phyloP scores from a whole-genome alignment of 2,329 filamentous ascomycete genomes.

The Neofusicoccum ribis region DNA sequence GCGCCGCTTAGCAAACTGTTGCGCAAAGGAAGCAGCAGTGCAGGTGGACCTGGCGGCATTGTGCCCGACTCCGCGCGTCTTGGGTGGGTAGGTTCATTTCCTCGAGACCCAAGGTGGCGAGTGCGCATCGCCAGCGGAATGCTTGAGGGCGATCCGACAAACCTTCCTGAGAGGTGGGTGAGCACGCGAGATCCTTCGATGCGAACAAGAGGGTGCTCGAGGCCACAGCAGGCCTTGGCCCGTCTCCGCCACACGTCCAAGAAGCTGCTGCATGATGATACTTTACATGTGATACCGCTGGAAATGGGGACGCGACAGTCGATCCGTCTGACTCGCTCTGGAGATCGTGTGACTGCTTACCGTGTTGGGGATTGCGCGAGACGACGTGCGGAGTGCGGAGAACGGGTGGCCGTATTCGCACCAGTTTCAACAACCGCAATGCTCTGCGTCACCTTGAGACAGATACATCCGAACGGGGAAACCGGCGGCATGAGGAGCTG shows the following conservation, averaged over 20 bases:
- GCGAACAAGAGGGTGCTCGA: no score
- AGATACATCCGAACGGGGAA: no score
- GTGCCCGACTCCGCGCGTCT: background rate
- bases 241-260: background rate
- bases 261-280: background rate
- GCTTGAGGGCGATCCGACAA: background rate
- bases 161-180: background rate
- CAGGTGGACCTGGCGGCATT: background rate
- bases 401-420: background rate
- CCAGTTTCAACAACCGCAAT: background rate
- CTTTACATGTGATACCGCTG: background rate
- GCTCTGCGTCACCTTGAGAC: background rate
- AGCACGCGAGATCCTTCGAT: background rate
- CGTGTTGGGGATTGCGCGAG: background rate
- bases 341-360: background rate
- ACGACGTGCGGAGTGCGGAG: slow-evolving; percentile 1
- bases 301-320: background rate
- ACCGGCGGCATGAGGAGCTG: no score
- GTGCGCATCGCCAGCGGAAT: background rate
- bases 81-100: background rate
- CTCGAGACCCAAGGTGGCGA: background rate
- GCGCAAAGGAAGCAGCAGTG: background rate
- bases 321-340: background rate
- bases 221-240: background rate
- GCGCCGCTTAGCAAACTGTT: background rate